These are phyloP conservation scores for Cutaneotrichosporon sp. DNA, from an alignment of 1,284 basidiomycete species.

Conservation along the genomic window DNA sequence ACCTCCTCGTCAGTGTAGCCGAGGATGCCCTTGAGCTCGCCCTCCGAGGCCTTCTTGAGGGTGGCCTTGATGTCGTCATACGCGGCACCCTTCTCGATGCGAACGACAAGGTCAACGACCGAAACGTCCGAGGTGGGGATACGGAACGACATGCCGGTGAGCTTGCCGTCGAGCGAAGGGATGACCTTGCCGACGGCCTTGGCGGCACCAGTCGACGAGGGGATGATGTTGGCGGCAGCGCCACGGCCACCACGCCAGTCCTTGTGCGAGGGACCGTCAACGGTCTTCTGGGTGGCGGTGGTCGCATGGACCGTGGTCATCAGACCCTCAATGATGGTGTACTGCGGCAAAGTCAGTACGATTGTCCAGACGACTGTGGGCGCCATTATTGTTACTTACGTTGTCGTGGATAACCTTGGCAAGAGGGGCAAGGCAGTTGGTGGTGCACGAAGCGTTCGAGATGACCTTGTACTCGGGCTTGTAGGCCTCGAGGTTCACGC, in stretches of 20 bases:
- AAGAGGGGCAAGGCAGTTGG: slow-evolving; percentile 97
- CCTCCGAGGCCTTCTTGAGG: slow-evolving; percentile 76
- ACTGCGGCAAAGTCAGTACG: too few species aligned
- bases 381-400: slow-evolving; percentile 9
- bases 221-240: slow-evolving; percentile 98
- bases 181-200: slow-evolving; percentile 99
- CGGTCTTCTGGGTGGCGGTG: slow-evolving; percentile 98
- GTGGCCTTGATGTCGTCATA: slow-evolving; percentile 91
- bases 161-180: slow-evolving; percentile 92
- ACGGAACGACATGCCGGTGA: slow-evolving; percentile 93
- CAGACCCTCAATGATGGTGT: slow-evolving; percentile 88
- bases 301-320: slow-evolving; percentile 99
- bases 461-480: slow-evolving; percentile 87
- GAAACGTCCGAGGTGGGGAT: slow-evolving; percentile 96
- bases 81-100: slow-evolving; percentile 75
- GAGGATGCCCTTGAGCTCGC: slow-evolving; percentile 70
- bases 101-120: slow-evolving; percentile 94
- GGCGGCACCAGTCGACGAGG: slow-evolving; percentile 97
- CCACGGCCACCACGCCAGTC: slow-evolving; percentile 82
- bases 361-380: too few species aligned
- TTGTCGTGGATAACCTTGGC: slow-evolving; percentile 98
- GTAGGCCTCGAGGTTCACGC: slow-evolving; percentile 95
- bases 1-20: slow-evolving; percentile 92
- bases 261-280: slow-evolving; percentile 88
- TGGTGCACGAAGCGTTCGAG: slow-evolving; percentile 99